Evolutionary conservation across 2,329 filamentous ascomycete species (phyloP), one percentile per base, ranked within the genome.

Genomic region (Fusarium robinianum): DNA sequence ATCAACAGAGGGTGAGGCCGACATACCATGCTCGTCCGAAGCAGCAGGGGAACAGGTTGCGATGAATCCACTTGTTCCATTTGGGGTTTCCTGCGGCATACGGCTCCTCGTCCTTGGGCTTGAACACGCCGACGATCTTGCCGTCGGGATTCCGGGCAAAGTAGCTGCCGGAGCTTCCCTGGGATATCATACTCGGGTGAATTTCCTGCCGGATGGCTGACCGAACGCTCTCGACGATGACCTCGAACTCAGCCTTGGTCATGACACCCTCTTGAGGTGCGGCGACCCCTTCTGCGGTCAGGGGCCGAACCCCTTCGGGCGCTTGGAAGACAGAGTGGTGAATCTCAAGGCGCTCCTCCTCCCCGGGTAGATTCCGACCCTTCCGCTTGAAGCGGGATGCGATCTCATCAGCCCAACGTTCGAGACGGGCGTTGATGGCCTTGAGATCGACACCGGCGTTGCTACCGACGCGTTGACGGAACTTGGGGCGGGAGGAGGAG

Each of bases 1-100:
- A 21, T 5, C 9, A 18, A 5, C 22, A 22, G 5, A 21, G 9
- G 14, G 31, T n/a, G 12, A 19, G 17, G 17, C 14, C 5, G 22
- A 66, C 76, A 39, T 67, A 83, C 80, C 90, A 97, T 31, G 92
- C 91, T 62, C 94, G 79, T 12, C 94, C 94, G 62, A 99, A 99
- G 69, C 89, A 96, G 72, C 95, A 99, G 7, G 94, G 94, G 60
- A 99, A 97, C 54, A 99, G 67, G 67, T 99, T 99, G 53, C 94
- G 80, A 68, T 99, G 94, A 73, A 99, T 91, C 94, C 94, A 99
- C 71, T 99, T 99, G 60, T 95, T 97, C 92, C 92, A 97, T 68
- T 99, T 99, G 5, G 94, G 94, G 65, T 99, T 99, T 58, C 90
- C 87, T 21, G 89, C 94, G 2, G 94, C 94, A 65, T 96, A 99